Evolutionary conservation across 768 basidiomycete genomes (phyloP).

Genomic region (Boletus vinaceobasis): DNA sequence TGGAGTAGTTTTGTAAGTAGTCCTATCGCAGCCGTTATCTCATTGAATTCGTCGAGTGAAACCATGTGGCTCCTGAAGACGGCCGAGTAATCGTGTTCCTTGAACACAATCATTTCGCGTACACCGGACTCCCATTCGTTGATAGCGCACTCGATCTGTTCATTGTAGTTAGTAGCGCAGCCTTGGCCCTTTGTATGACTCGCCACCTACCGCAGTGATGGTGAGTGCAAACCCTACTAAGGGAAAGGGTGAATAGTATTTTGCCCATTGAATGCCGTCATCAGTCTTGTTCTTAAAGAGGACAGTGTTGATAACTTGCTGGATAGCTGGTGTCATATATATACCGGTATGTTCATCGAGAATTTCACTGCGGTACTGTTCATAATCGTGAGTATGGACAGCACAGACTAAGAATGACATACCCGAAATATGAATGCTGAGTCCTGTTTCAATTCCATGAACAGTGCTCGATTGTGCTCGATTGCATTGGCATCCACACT

Average conservation of each 20-base stretch:
- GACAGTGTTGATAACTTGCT: neutral
- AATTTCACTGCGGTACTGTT: neutral
- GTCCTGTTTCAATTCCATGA: neutral
- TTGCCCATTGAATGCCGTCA: neutral
- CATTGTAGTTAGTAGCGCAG: neutral
- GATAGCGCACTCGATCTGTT: neutral
- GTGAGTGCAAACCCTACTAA: neutral
- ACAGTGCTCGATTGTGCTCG: neutral
- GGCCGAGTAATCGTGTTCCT: neutral
- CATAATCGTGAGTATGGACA: neutral
- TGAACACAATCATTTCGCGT: neutral
- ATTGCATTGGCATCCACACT: neutral
- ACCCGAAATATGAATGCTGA: neutral
- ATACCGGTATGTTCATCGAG: neutral
- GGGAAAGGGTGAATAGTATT: neutral
- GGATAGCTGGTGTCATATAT: neutral
- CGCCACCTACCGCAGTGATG: neutral
- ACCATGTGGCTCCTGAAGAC: neutral
- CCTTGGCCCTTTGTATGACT: neutral
- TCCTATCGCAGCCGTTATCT: neutral
- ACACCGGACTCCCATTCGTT: neutral
- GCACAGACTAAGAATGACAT: neutral
- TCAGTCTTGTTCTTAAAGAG: neutral
- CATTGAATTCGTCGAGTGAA: neutral
- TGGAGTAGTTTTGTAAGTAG: neutral